A percentile compares a stretch with the other conserved stretches of the same genome.
Evolutionary conservation across 1,284 basidiomycete genomes (phyloP).

Genomic region (Cutaneotrichosporon cavernicola): DNA sequence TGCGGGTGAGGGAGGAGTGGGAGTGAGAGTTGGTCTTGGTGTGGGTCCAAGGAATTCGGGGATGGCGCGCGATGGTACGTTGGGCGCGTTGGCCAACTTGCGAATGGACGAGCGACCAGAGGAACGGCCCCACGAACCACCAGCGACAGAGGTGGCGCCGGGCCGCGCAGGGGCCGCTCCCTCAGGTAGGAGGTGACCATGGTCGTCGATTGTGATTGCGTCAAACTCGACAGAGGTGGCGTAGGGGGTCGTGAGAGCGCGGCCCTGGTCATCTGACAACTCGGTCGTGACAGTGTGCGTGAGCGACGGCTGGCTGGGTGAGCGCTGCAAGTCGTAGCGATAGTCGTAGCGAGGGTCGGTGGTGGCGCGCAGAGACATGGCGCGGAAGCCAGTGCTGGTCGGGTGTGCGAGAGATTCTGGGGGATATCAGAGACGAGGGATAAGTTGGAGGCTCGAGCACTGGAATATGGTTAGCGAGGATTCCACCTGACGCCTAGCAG

Average conservation of each 20-base stretch:
- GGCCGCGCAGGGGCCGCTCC: conserved; percentile 2
- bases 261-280: conserved; percentile 12
- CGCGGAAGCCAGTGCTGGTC: conserved; percentile 3
- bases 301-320: conserved; percentile 9
- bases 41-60: not conserved
- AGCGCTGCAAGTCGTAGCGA: conserved; percentile 5
- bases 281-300: conserved; percentile 18
- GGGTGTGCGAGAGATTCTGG: not conserved
- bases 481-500: not conserved
- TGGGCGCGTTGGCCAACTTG: not conserved
- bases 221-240: conserved; percentile 1
- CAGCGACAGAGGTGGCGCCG: not conserved
- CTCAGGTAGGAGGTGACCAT: not conserved
- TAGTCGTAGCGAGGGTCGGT: conserved; percentile 1
- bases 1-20: not conserved
- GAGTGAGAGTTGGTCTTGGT: not conserved
- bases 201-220: conserved; percentile 1
- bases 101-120: not conserved
- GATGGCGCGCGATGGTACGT: not conserved
- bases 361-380: conserved; percentile 7
- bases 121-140: not conserved
- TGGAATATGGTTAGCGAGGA: not conserved
- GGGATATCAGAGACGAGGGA: not conserved
- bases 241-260: conserved; percentile 10
- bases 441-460: not conserved